Percentiles rank a stretch among this genome's conserved stretches.
phyloP scores from a whole-genome alignment of 306 rosid genomes.

The Trifolium dubium region DNA sequence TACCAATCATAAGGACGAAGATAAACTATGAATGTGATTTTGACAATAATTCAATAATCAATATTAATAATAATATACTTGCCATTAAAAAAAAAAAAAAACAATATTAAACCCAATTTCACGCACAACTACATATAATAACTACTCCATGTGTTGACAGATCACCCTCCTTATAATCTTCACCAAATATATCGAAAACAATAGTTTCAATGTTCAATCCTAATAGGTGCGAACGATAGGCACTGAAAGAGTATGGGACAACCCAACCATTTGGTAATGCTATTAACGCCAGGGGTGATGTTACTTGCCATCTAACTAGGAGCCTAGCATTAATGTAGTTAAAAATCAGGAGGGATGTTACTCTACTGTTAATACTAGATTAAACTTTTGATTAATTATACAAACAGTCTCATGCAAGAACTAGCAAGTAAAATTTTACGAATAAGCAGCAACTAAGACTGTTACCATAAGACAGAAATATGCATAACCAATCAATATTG shows the following conservation, averaged over 20 bases:
- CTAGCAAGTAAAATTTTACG: constrained; percentile 7
- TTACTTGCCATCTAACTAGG: constrained; percentile 38
- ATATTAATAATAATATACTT: no score
- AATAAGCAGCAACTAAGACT: not conserved
- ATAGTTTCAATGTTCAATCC: constrained; percentile 13
- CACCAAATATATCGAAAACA: not conserved
- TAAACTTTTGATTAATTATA: not conserved
- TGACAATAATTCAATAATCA: no score
- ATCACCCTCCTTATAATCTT: constrained; percentile 14
- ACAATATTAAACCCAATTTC: not conserved
- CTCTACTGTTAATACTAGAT: not conserved
- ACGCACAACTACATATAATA: not conserved
- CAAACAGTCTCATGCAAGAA: not conserved
- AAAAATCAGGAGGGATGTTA: no score
- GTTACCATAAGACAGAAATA: constrained; percentile 33
- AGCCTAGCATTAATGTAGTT: not conserved
- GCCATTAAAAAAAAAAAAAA: no score
- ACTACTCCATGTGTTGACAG: constrained; percentile 23
- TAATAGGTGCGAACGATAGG: constrained; percentile 7
- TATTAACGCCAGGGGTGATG: constrained; percentile 34
- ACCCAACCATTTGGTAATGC: constrained; percentile 37
- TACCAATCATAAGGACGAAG: no score
- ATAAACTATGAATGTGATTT: no score
- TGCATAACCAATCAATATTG: constrained; percentile 37
- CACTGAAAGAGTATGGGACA: constrained; percentile 38